These are phyloP conservation scores for Vitis rotundifolia DNA, from an alignment of 164 flowering plant genomes.

Conservation along the genomic window DNA sequence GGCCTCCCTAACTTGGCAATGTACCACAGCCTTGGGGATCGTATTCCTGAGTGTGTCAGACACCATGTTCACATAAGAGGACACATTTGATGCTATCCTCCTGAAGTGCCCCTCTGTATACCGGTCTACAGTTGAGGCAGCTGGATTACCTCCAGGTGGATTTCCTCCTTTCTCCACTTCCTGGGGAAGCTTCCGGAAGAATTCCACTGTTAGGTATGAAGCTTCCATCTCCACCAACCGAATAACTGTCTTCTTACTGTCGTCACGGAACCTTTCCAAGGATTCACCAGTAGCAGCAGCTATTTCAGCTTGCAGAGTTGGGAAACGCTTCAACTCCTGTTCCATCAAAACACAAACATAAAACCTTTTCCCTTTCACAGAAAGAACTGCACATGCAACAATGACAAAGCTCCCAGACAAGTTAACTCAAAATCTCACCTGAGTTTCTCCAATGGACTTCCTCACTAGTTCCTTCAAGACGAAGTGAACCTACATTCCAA, in stretches of 20 bases:
- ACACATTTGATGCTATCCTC: slow-evolving; percentile 70
- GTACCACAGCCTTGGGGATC: slow-evolving; percentile 72
- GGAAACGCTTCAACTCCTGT: slow-evolving; percentile 63
- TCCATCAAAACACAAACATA: neutral
- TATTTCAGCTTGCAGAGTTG: slow-evolving; percentile 54
- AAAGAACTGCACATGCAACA: neutral
- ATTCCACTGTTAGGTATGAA: slow-evolving; percentile 64
- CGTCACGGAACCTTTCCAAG: slow-evolving; percentile 63
- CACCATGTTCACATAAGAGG: slow-evolving; percentile 63
- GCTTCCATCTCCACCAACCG: slow-evolving; percentile 72
- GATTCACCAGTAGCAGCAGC: slow-evolving; percentile 53
- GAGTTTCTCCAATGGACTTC: slow-evolving; percentile 61
- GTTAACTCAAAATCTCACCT: slow-evolving; percentile 30
- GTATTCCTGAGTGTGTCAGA: slow-evolving; percentile 58
- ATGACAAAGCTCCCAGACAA: neutral
- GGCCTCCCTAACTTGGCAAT: slow-evolving; percentile 74
- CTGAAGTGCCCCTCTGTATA: slow-evolving; percentile 63
- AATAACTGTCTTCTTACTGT: slow-evolving; percentile 53
- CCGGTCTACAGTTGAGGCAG: slow-evolving; percentile 37
- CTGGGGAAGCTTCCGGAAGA: slow-evolving; percentile 73
- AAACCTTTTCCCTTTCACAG: neutral
- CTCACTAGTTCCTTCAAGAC: slow-evolving; percentile 71
- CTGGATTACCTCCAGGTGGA: slow-evolving; percentile 20
- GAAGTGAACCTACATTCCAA: slow-evolving; percentile 57
- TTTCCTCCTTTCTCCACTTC: slow-evolving; percentile 53